Evolutionary conservation across 2,329 filamentous ascomycete genomes (phyloP).

Genomic region (Penicillium sp.): DNA sequence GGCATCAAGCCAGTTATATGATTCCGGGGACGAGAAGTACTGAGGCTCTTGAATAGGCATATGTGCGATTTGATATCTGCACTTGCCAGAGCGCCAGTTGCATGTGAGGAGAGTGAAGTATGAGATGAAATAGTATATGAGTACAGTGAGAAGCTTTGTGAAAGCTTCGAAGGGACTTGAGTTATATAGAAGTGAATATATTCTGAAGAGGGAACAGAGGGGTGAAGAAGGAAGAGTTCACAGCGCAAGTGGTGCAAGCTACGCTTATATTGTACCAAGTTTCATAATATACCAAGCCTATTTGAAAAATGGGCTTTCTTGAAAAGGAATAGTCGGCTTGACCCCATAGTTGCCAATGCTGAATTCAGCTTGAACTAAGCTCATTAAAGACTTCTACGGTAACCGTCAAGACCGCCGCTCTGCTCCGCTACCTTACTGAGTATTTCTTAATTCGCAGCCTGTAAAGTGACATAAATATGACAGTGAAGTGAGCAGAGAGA

Average conservation of each 20-base stretch:
- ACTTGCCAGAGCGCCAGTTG: not conserved
- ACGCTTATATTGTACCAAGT: not conserved
- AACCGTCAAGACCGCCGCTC: not conserved
- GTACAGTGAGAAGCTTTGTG: not conserved
- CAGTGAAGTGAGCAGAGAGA: not conserved
- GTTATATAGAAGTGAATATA: not conserved
- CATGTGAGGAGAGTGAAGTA: not conserved
- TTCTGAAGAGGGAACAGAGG: not conserved
- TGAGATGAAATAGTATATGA: not conserved
- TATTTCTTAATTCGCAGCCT: not conserved
- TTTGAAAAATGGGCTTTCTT: not conserved
- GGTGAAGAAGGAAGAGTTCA: not conserved
- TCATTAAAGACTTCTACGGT: not conserved
- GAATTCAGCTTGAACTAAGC: not conserved
- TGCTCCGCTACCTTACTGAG: not conserved
- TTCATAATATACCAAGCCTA: not conserved
- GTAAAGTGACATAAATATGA: not conserved
- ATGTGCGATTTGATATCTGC: not conserved
- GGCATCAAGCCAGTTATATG: conserved; percentile 9
- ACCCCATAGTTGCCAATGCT: not conserved
- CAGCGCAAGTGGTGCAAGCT: not conserved
- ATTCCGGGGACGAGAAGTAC: not conserved
- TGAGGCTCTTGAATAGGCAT: not conserved
- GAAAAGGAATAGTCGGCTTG: not conserved
- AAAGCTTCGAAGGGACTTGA: not conserved